These are phyloP conservation scores for Talaromyces rugulosus DNA, from an alignment of 2,329 filamentous ascomycete genomes.

Conservation along the genomic window DNA sequence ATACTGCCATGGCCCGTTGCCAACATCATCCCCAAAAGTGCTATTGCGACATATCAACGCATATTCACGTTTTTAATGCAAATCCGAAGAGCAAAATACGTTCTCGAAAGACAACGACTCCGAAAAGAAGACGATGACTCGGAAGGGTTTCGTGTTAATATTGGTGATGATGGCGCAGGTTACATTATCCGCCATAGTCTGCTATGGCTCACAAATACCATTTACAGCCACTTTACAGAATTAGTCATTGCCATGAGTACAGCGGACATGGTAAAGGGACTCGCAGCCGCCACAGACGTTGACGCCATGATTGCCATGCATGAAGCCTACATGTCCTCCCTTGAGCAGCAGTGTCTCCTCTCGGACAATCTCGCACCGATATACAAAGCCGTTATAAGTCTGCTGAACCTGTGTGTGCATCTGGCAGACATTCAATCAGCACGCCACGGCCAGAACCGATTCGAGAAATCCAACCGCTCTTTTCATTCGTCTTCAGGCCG, in stretches of 20 bases:
- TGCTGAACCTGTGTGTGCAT: conserved; percentile 70
- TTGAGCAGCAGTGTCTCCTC: conserved; percentile 67
- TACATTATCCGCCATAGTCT: conserved; percentile 61
- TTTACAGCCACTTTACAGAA: conserved; percentile 73
- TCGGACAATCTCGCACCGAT: conserved; percentile 66
- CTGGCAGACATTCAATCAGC: conserved; percentile 59
- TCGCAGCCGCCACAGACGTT: conserved; percentile 64
- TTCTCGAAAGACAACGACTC: conserved; percentile 55
- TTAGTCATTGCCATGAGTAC: conserved; percentile 64
- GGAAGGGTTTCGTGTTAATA: conserved; percentile 31
- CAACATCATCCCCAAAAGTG: conserved; percentile 68
- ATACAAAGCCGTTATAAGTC: conserved; percentile 65
- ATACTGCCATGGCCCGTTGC: conserved; percentile 60
- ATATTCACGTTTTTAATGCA: conserved; percentile 76
- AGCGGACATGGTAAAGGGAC: conserved; percentile 51
- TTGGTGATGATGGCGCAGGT: conserved; percentile 35
- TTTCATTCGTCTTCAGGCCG: conserved; percentile 3
- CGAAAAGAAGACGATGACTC: conserved; percentile 27
- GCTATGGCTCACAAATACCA: conserved; percentile 70
- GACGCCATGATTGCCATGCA: conserved; percentile 77
- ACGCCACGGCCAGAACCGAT: conserved; percentile 35
- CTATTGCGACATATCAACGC: conserved; percentile 63
- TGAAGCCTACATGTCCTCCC: conserved; percentile 55
- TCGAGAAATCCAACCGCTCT: conserved; percentile 30
- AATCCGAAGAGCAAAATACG: conserved; percentile 64